Evolutionary conservation across 2,329 filamentous ascomycete genomes (phyloP), one percentile per base, ranked within the genome.

Genomic region (Sporothrix euskadiensis): DNA sequence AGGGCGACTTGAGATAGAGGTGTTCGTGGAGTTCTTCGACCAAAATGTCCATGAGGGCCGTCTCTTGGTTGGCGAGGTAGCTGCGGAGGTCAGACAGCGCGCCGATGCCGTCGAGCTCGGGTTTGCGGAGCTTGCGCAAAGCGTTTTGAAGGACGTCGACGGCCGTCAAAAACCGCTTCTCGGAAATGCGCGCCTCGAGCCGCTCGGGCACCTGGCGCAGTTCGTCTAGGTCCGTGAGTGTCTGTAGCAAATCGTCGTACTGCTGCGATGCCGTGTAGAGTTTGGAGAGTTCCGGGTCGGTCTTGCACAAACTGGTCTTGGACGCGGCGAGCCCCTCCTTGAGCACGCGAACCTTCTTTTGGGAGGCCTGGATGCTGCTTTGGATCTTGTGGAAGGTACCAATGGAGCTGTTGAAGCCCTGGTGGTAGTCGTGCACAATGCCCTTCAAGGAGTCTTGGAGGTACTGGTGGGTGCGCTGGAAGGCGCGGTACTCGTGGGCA

Each of bases 341-440:
- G 75, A 99, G 85, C 14, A 87, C 85, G 74, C 95, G 90, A 71
- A 99, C 93, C 74, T 94, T 90, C 78, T 90, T 90, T 82, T 99
- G 96, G 19, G 94, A 97, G 69, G 89, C 86, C 78, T 95, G 92
- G 76, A 99, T 96, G 82, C 94, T 97, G 71, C 91, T 90, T 81
- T 99, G 96, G 75, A 99, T 99, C 82, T 97, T 98, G 85, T 99
- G 97, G 80, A 98, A 99, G 26, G 95, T 98, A 81, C 95, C 96
- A 76, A 99, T 98, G 69, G 95, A 98, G 82, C 94, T 97, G 83
- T 98, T 99, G 87, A 99, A 99, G 65, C 96, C 97, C 82, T 99
- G 96, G 80, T 99, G 95, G 80, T 99, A 95, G 83, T 99, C 95
- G 81, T 99, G 97, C 35, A 99, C 96, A 78, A 99, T 97, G 47